phyloP scores from a whole-genome alignment of 169 alveolate genomes.

The Plasmodium blacklocki region DNA sequence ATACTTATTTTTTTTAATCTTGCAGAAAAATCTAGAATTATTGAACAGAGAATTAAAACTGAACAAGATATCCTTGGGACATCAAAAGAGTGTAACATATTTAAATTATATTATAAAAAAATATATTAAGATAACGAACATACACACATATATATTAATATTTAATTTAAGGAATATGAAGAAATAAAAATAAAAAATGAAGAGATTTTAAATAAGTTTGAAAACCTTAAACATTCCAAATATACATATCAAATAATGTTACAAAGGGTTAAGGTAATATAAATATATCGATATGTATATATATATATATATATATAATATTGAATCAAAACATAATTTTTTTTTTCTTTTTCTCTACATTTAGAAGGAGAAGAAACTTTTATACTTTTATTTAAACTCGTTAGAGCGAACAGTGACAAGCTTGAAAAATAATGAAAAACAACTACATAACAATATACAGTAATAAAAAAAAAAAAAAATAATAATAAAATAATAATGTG shows the following conservation, averaged over 20 bases:
- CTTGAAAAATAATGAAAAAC: conserved; percentile 60
- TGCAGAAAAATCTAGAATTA: conserved; percentile 51
- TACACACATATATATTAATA: not conserved
- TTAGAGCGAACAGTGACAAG: conserved; percentile 53
- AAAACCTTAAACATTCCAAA: conserved; percentile 64
- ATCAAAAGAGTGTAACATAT: conserved; percentile 57
- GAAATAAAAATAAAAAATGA: conserved; percentile 58
- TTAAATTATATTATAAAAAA: not conserved
- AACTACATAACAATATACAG: conserved; percentile 47
- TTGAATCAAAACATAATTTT: not conserved
- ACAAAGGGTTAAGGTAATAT: conserved; percentile 56
- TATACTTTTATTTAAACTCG: conserved; percentile 61
- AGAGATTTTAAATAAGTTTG: conserved; percentile 48
- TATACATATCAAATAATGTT: conserved; percentile 69
- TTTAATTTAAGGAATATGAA: conserved; percentile 47
- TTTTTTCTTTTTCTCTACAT: not conserved
- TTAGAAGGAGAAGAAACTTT: conserved; percentile 63
- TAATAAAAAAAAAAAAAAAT: conserved; percentile 31
- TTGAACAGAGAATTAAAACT: conserved; percentile 55
- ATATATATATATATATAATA: conserved; percentile 2
- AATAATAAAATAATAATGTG: not conserved
- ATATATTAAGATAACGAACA: not conserved
- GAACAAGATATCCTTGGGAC: conserved; percentile 51
- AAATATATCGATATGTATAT: not conserved
- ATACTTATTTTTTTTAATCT: not conserved